Percentiles rank a stretch among this genome's conserved stretches.
Conservation (phyloP, 225 moss, liverwort and hornwort genomes). For the Pleurozium schreberi region DNA sequence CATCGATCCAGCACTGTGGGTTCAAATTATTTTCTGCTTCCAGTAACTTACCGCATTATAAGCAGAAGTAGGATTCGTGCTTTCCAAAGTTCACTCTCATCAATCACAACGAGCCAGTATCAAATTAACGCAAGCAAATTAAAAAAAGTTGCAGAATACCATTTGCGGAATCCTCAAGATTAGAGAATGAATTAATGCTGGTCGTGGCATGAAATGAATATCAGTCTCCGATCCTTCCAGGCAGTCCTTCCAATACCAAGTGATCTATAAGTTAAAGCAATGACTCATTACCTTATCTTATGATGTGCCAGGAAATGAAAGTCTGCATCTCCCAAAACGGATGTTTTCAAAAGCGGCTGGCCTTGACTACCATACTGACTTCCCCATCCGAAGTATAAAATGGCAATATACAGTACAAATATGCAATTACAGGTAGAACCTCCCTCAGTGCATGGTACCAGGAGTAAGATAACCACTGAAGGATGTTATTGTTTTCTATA, state of each 20-base stretch:
- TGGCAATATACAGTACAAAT: background rate
- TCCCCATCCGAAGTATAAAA: background rate
- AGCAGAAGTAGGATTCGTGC: background rate
- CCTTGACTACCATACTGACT: background rate
- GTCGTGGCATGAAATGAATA: too few species aligned
- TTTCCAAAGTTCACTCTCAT: background rate
- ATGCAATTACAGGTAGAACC: too few species aligned
- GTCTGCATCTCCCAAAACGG: background rate
- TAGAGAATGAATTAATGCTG: background rate
- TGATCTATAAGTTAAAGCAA: background rate
- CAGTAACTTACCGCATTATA: too few species aligned
- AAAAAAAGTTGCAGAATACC: background rate
- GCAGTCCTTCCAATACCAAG: background rate
- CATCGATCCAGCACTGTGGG: background rate
- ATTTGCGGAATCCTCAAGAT: background rate
- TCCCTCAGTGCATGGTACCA: too few species aligned
- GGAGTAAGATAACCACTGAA: too few species aligned
- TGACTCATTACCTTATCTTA: too few species aligned
- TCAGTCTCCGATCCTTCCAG: background rate
- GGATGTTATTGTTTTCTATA: too few species aligned
- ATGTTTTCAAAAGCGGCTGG: background rate
- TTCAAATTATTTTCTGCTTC: background rate
- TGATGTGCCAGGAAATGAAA: background rate
- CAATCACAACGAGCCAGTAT: background rate
- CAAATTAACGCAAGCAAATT: background rate